These are phyloP conservation scores for Termitomyces sp. DNA, from an alignment of 768 basidiomycete genomes.

Conservation along the genomic window DNA sequence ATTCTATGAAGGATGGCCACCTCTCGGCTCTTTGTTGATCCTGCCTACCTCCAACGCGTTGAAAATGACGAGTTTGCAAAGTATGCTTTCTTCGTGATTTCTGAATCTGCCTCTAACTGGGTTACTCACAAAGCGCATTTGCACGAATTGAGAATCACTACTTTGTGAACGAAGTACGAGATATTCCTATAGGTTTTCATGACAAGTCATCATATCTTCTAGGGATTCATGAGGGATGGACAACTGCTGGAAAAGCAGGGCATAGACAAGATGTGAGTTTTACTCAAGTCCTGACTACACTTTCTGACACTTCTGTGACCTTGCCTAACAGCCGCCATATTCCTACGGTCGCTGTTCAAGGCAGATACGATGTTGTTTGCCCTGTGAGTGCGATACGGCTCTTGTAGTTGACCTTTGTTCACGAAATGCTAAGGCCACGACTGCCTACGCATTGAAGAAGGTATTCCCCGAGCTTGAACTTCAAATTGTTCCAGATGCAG, in stretches of 20 bases:
- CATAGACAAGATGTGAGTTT: slow-evolving; percentile 79
- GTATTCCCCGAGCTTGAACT: slow-evolving; percentile 77
- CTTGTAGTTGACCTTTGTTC: not conserved
- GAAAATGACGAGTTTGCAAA: slow-evolving; percentile 72
- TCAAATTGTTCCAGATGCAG: slow-evolving; percentile 77
- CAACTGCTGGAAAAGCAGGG: slow-evolving; percentile 79
- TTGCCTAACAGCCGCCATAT: slow-evolving; percentile 65
- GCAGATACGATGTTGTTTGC: slow-evolving; percentile 86
- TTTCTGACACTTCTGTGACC: not conserved
- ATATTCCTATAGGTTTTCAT: not conserved
- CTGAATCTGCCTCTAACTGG: not conserved
- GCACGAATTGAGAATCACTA: slow-evolving; percentile 89
- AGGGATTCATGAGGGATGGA: slow-evolving; percentile 87
- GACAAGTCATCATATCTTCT: not conserved
- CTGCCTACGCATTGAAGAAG: slow-evolving; percentile 78
- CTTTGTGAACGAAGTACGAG: slow-evolving; percentile 69
- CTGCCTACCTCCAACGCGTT: slow-evolving; percentile 59
- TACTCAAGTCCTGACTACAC: not conserved
- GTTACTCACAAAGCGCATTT: slow-evolving; percentile 54
- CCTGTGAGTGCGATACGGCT: slow-evolving; percentile 44
- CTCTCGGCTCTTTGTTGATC: slow-evolving; percentile 66
- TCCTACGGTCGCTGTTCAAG: slow-evolving; percentile 77
- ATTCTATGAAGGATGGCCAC: slow-evolving; percentile 64
- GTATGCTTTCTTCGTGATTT: slow-evolving; percentile 31
- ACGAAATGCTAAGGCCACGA: slow-evolving; percentile 48